phyloP scores from a whole-genome alignment of 31 red algal species.

The Porphyra umbilicalis region DNA sequence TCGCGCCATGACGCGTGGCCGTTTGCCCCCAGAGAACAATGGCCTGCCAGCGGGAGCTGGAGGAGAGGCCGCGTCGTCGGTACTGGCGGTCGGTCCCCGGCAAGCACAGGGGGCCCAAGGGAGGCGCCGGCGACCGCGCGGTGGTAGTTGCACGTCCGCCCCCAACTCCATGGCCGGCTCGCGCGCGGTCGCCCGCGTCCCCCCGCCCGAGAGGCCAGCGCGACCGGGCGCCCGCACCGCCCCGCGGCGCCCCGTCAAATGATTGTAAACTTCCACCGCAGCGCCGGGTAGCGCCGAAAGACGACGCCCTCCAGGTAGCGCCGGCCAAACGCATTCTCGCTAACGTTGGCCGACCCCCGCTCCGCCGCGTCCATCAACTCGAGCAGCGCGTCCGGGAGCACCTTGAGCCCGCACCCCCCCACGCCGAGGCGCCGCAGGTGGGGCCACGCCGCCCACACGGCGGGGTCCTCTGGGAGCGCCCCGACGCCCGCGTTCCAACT shows the following conservation, averaged over 20 bases:
- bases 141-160: too few species aligned
- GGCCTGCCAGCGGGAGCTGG: too few species aligned
- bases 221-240: too few species aligned
- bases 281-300: background rate
- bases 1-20: too few species aligned
- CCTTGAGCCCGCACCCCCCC: background rate
- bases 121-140: too few species aligned
- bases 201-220: too few species aligned
- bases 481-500: background rate
- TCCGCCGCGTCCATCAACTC: background rate
- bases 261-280: background rate
- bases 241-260: background rate
- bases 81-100: too few species aligned
- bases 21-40: too few species aligned
- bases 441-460: background rate
- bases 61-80: too few species aligned
- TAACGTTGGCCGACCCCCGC: background rate
- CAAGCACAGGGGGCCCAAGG: too few species aligned
- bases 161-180: too few species aligned
- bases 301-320: background rate
- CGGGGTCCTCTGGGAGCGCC: background rate
- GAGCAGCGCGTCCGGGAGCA: background rate
- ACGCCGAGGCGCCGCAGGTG: background rate
- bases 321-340: background rate
- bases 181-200: too few species aligned